A percentile compares a stretch with the other conserved stretches of the same genome.
phyloP scores from a whole-genome alignment of 2,329 filamentous ascomycete genomes.

The Fusarium buxicola region DNA sequence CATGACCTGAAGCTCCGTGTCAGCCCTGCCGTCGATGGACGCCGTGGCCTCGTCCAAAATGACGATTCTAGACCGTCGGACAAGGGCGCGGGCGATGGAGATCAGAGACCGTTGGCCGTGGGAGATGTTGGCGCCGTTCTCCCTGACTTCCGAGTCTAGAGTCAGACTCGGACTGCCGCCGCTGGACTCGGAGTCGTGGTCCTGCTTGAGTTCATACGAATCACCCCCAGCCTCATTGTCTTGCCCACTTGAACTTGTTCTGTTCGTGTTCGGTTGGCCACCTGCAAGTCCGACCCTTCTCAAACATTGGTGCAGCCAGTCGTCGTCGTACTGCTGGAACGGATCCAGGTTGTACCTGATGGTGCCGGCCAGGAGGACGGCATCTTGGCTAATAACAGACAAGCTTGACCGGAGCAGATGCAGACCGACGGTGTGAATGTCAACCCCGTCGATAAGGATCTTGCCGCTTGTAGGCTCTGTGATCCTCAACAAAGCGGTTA shows the following conservation, averaged over 20 bases:
- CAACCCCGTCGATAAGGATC: constrained; percentile 23
- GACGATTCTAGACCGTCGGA: constrained; percentile 15
- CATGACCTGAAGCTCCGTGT: constrained; percentile 24
- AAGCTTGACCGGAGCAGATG: constrained; percentile 24
- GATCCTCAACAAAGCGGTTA: constrained; percentile 18
- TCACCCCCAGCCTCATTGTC: neutral
- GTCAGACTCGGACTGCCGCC: neutral
- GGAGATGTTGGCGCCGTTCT: constrained; percentile 29
- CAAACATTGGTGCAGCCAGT: constrained; percentile 21
- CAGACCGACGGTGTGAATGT: constrained; percentile 23
- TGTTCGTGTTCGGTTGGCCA: neutral
- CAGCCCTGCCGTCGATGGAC: constrained; percentile 24
- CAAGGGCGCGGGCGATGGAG: constrained; percentile 25
- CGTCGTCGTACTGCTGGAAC: constrained; percentile 27
- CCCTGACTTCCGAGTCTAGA: constrained; percentile 27
- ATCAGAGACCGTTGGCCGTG: constrained; percentile 24
- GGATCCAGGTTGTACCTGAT: constrained; percentile 32
- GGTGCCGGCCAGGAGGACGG: constrained; percentile 19
- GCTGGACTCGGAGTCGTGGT: neutral
- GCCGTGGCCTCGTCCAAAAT: constrained; percentile 28
- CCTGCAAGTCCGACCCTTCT: constrained; percentile 6
- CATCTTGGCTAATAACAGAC: constrained; percentile 33
- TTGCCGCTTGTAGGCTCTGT: constrained; percentile 23
- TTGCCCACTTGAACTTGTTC: neutral
- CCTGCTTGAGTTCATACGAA: neutral